Evolutionary conservation across 139 green algal species (phyloP), one percentile per base, ranked within the genome.

Genomic region (Pleodorina starrii): DNA sequence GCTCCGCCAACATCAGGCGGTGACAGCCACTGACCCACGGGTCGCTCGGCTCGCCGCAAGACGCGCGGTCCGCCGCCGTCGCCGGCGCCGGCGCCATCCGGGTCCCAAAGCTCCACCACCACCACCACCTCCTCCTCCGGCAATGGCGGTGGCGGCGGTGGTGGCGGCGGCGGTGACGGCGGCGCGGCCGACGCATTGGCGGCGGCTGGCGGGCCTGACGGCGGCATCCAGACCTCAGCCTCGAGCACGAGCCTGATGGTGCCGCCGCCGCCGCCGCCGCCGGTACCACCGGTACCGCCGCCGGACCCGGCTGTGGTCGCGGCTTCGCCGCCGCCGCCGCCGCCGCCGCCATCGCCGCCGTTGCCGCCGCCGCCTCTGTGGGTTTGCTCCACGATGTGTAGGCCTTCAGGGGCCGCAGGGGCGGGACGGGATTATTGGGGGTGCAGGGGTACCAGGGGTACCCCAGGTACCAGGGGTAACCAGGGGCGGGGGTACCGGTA

Each of bases 371-470:
- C 36, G 59, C 38, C 9, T 29, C 46, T 46, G 48, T 86, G 76
- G 3, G 50, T 1, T 36, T 91, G 72, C 66, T 87, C 32, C 27
- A 87, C 42, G 12, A 91, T 76, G 44, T 91, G 87, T 21, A 91
- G 48, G 0, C 87, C 86, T 90, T 46, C 38, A 25, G 50, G 23
- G 5, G 25, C 48, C 48, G 48, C 48, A n/a, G n/a, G n/a, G n/a
- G n/a, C n/a, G n/a, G n/a, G n/a, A n/a, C n/a, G n/a, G n/a, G n/a
- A n/a, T n/a, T n/a, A n/a, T n/a, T n/a, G n/a, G n/a, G n/a, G n/a
- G n/a, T n/a, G n/a, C n/a, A n/a, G n/a, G n/a, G n/a, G n/a, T n/a
- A n/a, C n/a, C n/a, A n/a, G n/a, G n/a, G n/a, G n/a, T n/a, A n/a
- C n/a, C n/a, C n/a, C n/a, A n/a, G n/a, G n/a, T n/a, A n/a, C n/a